Conservation (phyloP, 495 filamentous ascomycete species). For the Aeminium ludgeri region DNA sequence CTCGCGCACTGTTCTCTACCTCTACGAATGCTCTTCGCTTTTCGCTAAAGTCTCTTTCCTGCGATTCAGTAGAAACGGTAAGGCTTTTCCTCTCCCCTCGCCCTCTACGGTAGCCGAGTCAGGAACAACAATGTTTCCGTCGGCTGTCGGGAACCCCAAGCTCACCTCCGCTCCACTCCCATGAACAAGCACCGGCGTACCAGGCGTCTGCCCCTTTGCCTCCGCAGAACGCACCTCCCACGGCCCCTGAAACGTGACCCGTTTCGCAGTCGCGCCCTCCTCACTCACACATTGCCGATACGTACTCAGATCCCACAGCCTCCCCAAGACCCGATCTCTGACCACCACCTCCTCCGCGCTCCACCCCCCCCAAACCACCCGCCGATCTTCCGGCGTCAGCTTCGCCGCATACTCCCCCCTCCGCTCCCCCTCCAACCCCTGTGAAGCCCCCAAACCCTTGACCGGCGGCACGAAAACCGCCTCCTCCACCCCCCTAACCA, state of each 20-base stretch:
- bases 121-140: constrained; percentile 1
- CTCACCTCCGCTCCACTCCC: background rate
- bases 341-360: constrained; percentile 30
- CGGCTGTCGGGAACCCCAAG: constrained; percentile 2
- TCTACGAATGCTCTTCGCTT: too few species aligned
- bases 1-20: too few species aligned
- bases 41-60: too few species aligned
- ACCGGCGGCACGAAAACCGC: constrained; percentile 34
- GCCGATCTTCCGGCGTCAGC: constrained; percentile 35
- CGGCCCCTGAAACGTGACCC: constrained; percentile 10
- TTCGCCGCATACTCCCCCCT: constrained; percentile 30
- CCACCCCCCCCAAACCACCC: constrained; percentile 38
- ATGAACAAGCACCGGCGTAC: background rate
- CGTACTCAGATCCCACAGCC: constrained; percentile 33
- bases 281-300: background rate
- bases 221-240: background rate
- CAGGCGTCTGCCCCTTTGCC: background rate
- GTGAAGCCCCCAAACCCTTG: too few species aligned
- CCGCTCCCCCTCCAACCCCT: too few species aligned
- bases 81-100: background rate
- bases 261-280: background rate
- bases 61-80: background rate
- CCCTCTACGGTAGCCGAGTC: constrained; percentile 5
- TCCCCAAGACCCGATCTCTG: constrained; percentile 35
- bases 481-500: constrained; percentile 22